A percentile compares a stretch with the other conserved stretches of the same genome.
Conservation (phyloP, 495 filamentous ascomycete species). For the Pyrenula aspistea region DNA sequence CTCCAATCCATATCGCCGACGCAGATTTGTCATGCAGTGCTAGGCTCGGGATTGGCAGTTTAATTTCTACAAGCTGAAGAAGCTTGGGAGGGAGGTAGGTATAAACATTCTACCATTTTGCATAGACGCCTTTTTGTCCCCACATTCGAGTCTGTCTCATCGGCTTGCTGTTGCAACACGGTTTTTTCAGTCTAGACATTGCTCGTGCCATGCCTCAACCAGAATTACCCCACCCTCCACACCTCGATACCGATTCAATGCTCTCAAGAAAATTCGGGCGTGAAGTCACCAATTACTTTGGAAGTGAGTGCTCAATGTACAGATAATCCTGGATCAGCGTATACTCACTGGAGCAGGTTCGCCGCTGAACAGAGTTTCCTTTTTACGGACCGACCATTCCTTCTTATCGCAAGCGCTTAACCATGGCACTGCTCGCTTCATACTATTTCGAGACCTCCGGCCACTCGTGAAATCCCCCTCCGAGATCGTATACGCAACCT, state of each 20-base stretch:
- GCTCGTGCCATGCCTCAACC: neutral
- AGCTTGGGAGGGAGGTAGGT: no score
- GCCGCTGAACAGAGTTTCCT: conserved; percentile 69
- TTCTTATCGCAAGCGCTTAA: conserved; percentile 70
- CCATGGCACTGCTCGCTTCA: conserved; percentile 57
- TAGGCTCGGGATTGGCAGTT: neutral
- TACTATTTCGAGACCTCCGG: conserved; percentile 67
- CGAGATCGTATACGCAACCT: conserved; percentile 47
- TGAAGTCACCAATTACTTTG: conserved; percentile 93
- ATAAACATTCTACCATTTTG: no score
- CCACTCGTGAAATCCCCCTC: conserved; percentile 52
- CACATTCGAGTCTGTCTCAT: no score
- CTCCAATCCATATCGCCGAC: neutral
- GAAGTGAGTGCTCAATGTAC: conserved; percentile 35
- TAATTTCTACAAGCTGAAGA: no score
- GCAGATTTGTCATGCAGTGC: neutral
- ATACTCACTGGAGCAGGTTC: conserved; percentile 37
- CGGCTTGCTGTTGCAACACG: no score
- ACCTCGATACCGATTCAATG: conserved; percentile 66
- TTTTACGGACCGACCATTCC: conserved; percentile 64
- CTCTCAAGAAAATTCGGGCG: conserved; percentile 77
- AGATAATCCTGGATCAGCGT: neutral
- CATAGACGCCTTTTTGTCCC: no score
- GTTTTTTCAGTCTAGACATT: no score
- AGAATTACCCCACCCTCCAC: conserved; percentile 40